phyloP scores from a whole-genome alignment of 2,329 filamentous ascomycete genomes.

The Dactylella cylindrospora region DNA sequence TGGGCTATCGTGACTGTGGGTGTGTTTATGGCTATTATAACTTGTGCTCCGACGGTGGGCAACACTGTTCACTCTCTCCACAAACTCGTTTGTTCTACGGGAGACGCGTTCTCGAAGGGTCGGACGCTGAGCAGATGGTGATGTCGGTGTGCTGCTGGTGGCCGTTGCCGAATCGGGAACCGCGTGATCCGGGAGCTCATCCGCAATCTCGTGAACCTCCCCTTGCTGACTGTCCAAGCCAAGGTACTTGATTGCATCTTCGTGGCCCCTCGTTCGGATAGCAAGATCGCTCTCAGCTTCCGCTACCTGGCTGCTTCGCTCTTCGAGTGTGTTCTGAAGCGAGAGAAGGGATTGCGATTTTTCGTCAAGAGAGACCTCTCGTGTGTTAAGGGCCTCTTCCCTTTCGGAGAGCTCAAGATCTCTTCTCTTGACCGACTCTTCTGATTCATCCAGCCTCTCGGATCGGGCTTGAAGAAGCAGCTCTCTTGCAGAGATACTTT shows the following conservation, averaged over 20 bases:
- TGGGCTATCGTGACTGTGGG: not conserved
- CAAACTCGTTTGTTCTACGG: slow-evolving; percentile 20
- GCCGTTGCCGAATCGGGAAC: not conserved
- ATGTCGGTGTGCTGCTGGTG: not conserved
- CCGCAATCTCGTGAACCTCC: not conserved
- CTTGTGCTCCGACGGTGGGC: slow-evolving; percentile 18
- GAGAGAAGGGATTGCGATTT: slow-evolving; percentile 11
- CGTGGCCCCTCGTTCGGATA: slow-evolving; percentile 8
- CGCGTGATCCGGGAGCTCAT: slow-evolving; percentile 14
- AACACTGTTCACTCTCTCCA: slow-evolving; percentile 18
- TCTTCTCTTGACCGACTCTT: slow-evolving; percentile 7
- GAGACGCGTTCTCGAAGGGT: slow-evolving; percentile 25
- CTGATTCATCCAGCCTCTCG: slow-evolving; percentile 13
- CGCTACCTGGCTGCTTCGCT: slow-evolving; percentile 5
- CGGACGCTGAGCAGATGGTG: no score
- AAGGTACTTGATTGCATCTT: slow-evolving; percentile 14
- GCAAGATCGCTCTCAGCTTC: slow-evolving; percentile 25
- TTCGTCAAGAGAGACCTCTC: slow-evolving; percentile 13
- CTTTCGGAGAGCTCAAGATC: slow-evolving; percentile 10
- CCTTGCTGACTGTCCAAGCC: not conserved
- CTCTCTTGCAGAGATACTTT: slow-evolving; percentile 15
- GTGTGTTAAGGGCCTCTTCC: slow-evolving; percentile 11
- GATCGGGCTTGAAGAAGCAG: slow-evolving; percentile 10
- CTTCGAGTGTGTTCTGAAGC: slow-evolving; percentile 24
- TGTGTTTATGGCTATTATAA: slow-evolving; percentile 1